Base-by-base conservation (phyloP, 108 stramenopile species). In the Cyclotella kingstonii region DNA sequence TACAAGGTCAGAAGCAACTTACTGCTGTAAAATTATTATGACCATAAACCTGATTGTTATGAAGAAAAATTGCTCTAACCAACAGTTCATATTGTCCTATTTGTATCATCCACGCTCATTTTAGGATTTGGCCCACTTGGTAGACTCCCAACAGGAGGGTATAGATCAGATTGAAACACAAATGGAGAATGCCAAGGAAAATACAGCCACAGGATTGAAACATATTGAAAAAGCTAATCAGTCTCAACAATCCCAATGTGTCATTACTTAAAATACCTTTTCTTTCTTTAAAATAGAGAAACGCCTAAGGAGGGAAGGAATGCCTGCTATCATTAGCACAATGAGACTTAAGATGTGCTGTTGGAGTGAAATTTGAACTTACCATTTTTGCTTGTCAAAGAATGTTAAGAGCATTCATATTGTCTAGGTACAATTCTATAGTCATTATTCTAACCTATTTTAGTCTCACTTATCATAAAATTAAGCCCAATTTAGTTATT, bases 171-270 rank as follows among this genome's bases (percentile, higher is more conserved):
- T 94, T 53, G 93, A 89, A 62, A 80, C 68, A 19, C 86, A 87
- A 73, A 89, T 94, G 89, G 90, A 94, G 45, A 70, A 84, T 30
- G 60, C 90, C 11, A 64, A 81, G 30, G 75, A 73, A 21, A 85
- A 87, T 77, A 87, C 93, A 21, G 71, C 87, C n/a, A 51, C 45
- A 17, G 93, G 93, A 12, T 66, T 90, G 60, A 81, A 84, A 33
- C 93, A 94, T 56, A 84, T 94, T 31, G 76, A 87, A 70, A 87
- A 91, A 76, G 93, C 93, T 6, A 85, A 84, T 56, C 83, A 78
- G 38, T 50, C 31, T 21, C 40, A 44, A 26, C 47, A 62, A 51
- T 40, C 59, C 10, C 66, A 79, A 29, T 80, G 79, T 65, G 60
- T 70, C 14, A 66, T 80, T 45, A 73, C 75, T 12, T 80, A 61